Conservation (phyloP, 805 yeast species). For the Maudiozyma bulderi region DNA sequence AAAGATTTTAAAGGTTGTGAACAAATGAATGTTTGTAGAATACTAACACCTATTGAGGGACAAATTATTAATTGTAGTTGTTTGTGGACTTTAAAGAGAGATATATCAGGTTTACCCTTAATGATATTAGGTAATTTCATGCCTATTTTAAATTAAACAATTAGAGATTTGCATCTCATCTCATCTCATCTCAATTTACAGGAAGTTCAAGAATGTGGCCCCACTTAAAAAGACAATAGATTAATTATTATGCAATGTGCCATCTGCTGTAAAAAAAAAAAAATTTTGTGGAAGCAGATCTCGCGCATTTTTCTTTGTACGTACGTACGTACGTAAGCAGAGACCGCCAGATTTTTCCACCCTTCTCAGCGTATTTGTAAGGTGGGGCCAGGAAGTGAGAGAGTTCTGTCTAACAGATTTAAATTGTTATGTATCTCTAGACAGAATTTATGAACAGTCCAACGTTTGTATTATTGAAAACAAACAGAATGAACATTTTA, state of each 20-base stretch:
- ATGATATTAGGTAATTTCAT: conserved; percentile 91
- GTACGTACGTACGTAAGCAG: too few relatives aligned
- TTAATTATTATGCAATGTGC: too few relatives aligned
- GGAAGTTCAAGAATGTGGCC: background rate
- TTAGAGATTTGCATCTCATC: background rate
- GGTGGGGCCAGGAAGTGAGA: too few relatives aligned
- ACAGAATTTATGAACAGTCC: too few relatives aligned
- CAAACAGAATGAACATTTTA: too few relatives aligned
- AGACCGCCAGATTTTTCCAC: too few relatives aligned
- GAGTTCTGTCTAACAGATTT: too few relatives aligned
- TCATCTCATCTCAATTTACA: background rate
- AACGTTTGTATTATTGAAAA: too few relatives aligned
- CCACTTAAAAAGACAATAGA: too few relatives aligned
- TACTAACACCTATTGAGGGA: conserved; percentile 46
- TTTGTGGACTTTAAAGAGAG: conserved; percentile 88
- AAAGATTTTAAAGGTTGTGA: conserved; percentile 82
- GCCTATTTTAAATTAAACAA: conserved; percentile 40
- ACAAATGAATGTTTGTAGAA: conserved; percentile 81
- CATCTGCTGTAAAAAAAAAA: background rate
- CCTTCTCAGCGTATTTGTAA: too few relatives aligned
- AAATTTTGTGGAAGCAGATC: background rate
- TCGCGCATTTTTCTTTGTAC: too few relatives aligned
- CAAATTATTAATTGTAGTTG: conserved; percentile 63
- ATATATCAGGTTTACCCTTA: conserved; percentile 94
- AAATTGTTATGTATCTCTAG: too few relatives aligned